These are phyloP conservation scores for Schwanniomyces yamadae DNA, from an alignment of 805 yeast genomes.

Conservation along the genomic window DNA sequence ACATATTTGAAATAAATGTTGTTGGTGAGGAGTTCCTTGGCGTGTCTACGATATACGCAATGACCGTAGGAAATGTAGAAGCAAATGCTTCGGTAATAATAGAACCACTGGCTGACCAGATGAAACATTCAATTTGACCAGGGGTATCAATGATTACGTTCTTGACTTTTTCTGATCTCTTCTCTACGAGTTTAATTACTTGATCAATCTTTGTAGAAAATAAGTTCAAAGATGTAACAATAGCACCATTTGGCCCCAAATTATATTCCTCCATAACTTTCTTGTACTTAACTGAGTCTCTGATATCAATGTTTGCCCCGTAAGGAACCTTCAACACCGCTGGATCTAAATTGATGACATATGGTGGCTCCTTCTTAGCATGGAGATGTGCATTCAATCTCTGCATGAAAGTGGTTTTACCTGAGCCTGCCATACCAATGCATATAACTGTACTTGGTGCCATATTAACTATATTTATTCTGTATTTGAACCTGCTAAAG, in stretches of 20 bases:
- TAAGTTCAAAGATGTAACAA: constrained; percentile 88
- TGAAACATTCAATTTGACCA: constrained; percentile 97
- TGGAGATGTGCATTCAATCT: constrained; percentile 88
- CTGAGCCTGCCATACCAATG: constrained; percentile 63
- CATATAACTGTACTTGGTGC: constrained; percentile 43
- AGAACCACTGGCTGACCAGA: constrained; percentile 97
- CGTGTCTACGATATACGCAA: constrained; percentile 95
- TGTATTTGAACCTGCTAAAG: no score
- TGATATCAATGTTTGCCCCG: constrained; percentile 89
- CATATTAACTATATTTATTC: constrained; percentile 11
- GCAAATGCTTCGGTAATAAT: constrained; percentile 97
- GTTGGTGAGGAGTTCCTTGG: constrained; percentile 94
- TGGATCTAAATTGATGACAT: constrained; percentile 92
- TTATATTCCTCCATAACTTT: constrained; percentile 96
- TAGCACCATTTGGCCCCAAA: constrained; percentile 97
- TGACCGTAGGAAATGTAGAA: constrained; percentile 89
- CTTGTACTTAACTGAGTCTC: constrained; percentile 93
- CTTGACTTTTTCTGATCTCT: constrained; percentile 54
- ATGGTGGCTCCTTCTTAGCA: constrained; percentile 70
- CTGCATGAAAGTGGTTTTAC: constrained; percentile 98
- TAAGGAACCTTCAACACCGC: constrained; percentile 94
- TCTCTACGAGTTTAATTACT: constrained; percentile 81
- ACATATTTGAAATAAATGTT: constrained; percentile 97
- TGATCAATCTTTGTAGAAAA: constrained; percentile 96
- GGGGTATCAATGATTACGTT: constrained; percentile 95